Evolutionary conservation across 768 basidiomycete genomes (phyloP).

Genomic region (Paxillus involutus): DNA sequence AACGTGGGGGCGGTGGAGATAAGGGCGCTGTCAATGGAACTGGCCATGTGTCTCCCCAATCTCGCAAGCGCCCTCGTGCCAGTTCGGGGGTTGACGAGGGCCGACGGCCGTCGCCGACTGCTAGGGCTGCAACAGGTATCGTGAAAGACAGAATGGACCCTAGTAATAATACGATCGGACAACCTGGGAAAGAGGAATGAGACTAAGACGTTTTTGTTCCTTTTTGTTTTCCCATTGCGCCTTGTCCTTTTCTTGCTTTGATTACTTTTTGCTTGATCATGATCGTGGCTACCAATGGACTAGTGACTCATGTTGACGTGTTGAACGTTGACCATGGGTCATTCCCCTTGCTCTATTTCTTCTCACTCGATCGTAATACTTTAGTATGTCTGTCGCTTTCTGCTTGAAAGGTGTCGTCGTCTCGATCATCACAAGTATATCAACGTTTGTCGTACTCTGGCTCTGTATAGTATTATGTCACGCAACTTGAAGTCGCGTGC

Average conservation of each 20-base stretch:
- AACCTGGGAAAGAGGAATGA: constrained; percentile 30
- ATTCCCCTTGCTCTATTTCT: no score
- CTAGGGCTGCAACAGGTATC: constrained; percentile 13
- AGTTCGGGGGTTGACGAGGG: constrained; percentile 17
- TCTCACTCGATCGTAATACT: no score
- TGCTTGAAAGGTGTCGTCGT: no score
- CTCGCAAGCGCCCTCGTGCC: constrained; percentile 30
- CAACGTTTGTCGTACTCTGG: no score
- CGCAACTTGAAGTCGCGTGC: no score
- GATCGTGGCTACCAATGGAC: no score
- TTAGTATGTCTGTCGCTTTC: no score
- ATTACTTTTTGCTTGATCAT: no score
- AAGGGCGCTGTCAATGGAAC: constrained; percentile 19
- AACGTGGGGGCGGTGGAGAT: constrained; percentile 22
- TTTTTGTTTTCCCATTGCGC: not conserved
- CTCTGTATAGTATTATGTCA: no score
- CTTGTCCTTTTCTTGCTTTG: not conserved
- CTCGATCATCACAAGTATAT: no score
- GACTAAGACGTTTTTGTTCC: not conserved
- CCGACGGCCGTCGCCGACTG: constrained; percentile 20
- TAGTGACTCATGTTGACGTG: no score
- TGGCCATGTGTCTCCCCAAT: constrained; percentile 18
- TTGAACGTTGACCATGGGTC: no score
- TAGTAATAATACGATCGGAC: constrained; percentile 14
- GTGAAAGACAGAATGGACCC: constrained; percentile 16